Evolutionary conservation across 768 basidiomycete genomes (phyloP).

Genomic region (Suillus paluster): DNA sequence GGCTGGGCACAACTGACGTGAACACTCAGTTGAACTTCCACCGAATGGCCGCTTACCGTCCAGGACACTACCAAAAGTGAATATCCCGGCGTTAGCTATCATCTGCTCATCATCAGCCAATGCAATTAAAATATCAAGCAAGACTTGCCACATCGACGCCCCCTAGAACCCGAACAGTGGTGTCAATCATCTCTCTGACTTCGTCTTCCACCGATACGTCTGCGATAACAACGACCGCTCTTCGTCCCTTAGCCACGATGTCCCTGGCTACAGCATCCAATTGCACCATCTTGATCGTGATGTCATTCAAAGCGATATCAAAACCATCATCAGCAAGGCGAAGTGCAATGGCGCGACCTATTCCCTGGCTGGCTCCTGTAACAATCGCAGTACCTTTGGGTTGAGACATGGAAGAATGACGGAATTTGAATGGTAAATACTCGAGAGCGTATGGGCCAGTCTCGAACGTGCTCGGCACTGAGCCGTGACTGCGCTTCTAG

Average conservation of each 20-base stretch:
- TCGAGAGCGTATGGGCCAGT: not conserved
- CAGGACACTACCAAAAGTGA: not conserved
- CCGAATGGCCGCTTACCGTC: not conserved
- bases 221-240: slow-evolving; percentile 1
- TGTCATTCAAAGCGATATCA: slow-evolving; percentile 51
- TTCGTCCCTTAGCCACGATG: slow-evolving; percentile 16
- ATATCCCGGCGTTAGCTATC: slow-evolving; percentile 15
- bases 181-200: slow-evolving; percentile 17
- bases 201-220: slow-evolving; percentile 22
- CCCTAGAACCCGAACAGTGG: slow-evolving; percentile 13
- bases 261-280: slow-evolving; percentile 18
- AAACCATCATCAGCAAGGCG: slow-evolving; percentile 53
- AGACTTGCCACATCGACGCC: slow-evolving; percentile 20
- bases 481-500: too few relatives aligned
- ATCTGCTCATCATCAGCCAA: slow-evolving; percentile 1
- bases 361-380: slow-evolving; percentile 51
- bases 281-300: slow-evolving; percentile 18
- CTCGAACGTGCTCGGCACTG: not conserved
- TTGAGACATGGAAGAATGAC: not conserved
- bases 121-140: not conserved
- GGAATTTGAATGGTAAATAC: not conserved
- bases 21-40: not conserved
- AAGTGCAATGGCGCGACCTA: slow-evolving; percentile 51
- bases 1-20: slow-evolving; percentile 18
- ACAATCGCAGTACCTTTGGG: slow-evolving; percentile 41